Conservation (phyloP, 345 rosid species). For the Ricinus communis region DNA sequence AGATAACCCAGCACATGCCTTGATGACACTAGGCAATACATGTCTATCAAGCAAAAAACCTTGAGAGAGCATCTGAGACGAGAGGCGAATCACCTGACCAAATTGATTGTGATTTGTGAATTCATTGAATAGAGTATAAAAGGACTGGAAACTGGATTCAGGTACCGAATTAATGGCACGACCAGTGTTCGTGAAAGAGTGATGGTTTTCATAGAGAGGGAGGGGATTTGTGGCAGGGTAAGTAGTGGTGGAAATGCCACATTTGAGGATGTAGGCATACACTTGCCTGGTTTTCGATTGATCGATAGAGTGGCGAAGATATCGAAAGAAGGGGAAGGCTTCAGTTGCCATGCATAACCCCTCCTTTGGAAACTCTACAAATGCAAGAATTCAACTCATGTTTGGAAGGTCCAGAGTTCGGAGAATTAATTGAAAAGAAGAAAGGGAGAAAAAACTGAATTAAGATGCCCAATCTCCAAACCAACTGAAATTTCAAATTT, state of each 20-base stretch:
- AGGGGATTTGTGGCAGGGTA: constrained; percentile 11
- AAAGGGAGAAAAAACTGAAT: too few relatives aligned
- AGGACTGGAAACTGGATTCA: constrained; percentile 2
- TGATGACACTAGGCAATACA: constrained; percentile 40
- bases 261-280: constrained; percentile 39
- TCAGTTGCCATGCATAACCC: background rate
- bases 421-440: too few relatives aligned
- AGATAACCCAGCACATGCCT: constrained; percentile 30
- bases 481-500: too few relatives aligned
- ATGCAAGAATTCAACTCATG: too few relatives aligned
- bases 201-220: constrained; percentile 21
- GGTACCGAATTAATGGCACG: constrained; percentile 9
- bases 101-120: constrained; percentile 22
- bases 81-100: constrained; percentile 6
- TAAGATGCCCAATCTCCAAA: too few relatives aligned
- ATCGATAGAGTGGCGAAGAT: constrained; percentile 16
- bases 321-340: background rate
- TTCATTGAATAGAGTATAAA: constrained; percentile 17
- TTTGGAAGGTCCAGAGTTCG: too few relatives aligned
- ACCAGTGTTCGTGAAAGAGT: constrained; percentile 5
- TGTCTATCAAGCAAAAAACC: constrained; percentile 24
- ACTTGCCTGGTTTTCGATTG: constrained; percentile 29
- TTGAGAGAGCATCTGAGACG: constrained; percentile 20
- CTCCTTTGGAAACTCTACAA: too few relatives aligned
- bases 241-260: constrained; percentile 29